Conservation (phyloP, 1,139 yeast genomes). For the Protomyces inouyei region DNA sequence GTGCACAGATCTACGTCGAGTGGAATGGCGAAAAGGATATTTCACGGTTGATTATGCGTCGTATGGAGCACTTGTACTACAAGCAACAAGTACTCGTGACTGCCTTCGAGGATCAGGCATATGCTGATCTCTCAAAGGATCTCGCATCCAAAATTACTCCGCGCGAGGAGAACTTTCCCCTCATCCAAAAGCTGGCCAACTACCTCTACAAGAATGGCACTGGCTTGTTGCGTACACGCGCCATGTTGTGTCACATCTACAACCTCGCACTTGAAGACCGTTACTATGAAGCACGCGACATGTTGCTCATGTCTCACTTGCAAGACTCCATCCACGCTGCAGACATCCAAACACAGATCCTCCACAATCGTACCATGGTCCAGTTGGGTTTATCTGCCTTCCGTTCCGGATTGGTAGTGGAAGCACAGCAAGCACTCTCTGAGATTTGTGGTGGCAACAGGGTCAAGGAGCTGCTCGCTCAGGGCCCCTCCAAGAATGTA, state of each 20-base stretch:
- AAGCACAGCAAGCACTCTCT: constrained; percentile 79
- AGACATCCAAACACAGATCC: constrained; percentile 80
- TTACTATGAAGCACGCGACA: constrained; percentile 78
- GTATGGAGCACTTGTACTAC: constrained; percentile 90
- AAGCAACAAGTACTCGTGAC: constrained; percentile 74
- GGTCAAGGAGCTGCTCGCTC: constrained; percentile 89
- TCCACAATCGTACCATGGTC: constrained; percentile 90
- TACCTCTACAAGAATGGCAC: constrained; percentile 63
- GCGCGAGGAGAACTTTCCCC: constrained; percentile 40
- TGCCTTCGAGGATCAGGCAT: constrained; percentile 65
- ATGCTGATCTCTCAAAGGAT: constrained; percentile 49
- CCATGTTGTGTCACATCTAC: constrained; percentile 79
- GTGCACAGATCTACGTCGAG: constrained; percentile 84
- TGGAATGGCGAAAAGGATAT: constrained; percentile 39
- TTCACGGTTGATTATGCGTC: constrained; percentile 71
- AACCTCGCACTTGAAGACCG: constrained; percentile 85
- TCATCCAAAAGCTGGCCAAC: constrained; percentile 62
- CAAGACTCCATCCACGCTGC: constrained; percentile 77
- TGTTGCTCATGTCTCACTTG: constrained; percentile 78
- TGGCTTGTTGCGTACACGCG: constrained; percentile 70
- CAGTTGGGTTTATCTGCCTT: constrained; percentile 96
- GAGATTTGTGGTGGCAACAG: constrained; percentile 85
- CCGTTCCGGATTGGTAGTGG: constrained; percentile 79
- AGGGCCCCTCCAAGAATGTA: constrained; percentile 71
- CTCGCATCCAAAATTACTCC: constrained; percentile 42